A percentile compares a stretch with the other conserved stretches of the same genome.
Conservation (phyloP, 176 grass and related monocot species). For the Typha latifolia region DNA sequence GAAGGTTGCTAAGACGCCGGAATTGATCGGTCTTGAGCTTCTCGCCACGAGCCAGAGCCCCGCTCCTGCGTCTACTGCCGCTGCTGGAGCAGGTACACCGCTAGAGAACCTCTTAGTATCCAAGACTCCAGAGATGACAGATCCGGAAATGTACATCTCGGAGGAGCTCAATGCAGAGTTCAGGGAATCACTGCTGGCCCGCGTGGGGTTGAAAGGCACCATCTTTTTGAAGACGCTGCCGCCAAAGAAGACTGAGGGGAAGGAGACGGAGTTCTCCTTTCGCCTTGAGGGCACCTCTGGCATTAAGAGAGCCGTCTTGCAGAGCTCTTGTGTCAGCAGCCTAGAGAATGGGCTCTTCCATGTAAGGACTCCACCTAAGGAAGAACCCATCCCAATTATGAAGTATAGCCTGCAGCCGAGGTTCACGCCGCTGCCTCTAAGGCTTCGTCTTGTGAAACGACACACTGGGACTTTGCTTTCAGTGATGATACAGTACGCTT, state of each 20-base stretch:
- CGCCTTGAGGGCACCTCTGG: constrained; percentile 67
- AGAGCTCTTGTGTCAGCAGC: constrained; percentile 58
- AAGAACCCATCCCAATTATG: constrained; percentile 80
- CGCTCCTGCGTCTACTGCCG: constrained; percentile 23
- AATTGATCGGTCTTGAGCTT: constrained; percentile 71
- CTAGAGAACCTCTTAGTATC: constrained; percentile 67
- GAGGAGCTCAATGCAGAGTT: constrained; percentile 95
- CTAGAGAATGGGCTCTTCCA: constrained; percentile 72
- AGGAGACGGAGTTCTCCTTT: constrained; percentile 95
- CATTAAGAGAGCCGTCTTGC: constrained; percentile 81
- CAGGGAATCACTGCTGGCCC: constrained; percentile 68
- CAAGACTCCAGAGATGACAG: constrained; percentile 66
- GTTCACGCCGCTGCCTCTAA: constrained; percentile 64
- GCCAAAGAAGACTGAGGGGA: constrained; percentile 58
- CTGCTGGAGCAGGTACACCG: constrained; percentile 26
- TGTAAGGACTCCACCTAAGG: constrained; percentile 59
- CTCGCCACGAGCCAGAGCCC: constrained; percentile 43
- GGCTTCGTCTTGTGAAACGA: constrained; percentile 81
- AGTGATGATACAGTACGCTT: constrained; percentile 82
- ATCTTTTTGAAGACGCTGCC: constrained; percentile 69
- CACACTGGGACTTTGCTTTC: constrained; percentile 76
- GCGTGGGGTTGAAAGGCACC: constrained; percentile 80
- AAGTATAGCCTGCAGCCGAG: constrained; percentile 77
- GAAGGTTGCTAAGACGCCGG: constrained; percentile 56
- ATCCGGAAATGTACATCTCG: constrained; percentile 62